These are phyloP conservation scores for Malus hybrid DNA, from an alignment of 331 rosid species.

Conservation along the genomic window DNA sequence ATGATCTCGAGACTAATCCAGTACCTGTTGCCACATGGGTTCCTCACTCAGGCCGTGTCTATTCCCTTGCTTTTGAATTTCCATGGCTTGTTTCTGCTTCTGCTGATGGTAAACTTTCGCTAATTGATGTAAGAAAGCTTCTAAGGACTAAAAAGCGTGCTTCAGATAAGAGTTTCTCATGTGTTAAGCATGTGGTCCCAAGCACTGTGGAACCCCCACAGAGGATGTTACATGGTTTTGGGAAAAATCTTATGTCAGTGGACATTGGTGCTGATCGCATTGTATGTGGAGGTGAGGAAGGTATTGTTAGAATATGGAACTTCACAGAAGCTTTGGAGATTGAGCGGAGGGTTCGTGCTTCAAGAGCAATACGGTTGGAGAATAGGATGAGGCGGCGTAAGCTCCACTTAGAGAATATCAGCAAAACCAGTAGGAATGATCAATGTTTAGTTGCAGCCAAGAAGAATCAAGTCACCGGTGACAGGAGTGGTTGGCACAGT, in stretches of 20 bases:
- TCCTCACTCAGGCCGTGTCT: constrained; percentile 80
- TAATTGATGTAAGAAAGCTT: constrained; percentile 75
- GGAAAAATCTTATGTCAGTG: constrained; percentile 65
- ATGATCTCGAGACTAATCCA: constrained; percentile 18
- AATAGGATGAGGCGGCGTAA: constrained; percentile 74
- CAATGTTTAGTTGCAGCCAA: constrained; percentile 81
- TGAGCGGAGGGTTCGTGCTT: constrained; percentile 53
- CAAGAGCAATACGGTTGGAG: constrained; percentile 64
- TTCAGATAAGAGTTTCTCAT: constrained; percentile 28
- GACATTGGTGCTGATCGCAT: constrained; percentile 80
- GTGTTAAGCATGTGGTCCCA: constrained; percentile 22
- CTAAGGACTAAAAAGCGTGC: constrained; percentile 35
- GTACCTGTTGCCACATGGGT: constrained; percentile 56
- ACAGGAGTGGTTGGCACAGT: constrained; percentile 47
- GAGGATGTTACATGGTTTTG: constrained; percentile 83
- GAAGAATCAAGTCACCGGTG: constrained; percentile 50
- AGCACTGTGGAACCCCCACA: constrained; percentile 71
- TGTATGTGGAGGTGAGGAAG: constrained; percentile 91
- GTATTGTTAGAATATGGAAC: constrained; percentile 86
- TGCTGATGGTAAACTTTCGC: constrained; percentile 66
- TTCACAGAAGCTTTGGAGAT: constrained; percentile 80
- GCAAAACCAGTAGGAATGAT: constrained; percentile 50
- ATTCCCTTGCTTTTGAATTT: constrained; percentile 86
- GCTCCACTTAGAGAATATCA: constrained; percentile 50
- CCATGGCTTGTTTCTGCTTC: constrained; percentile 97